phyloP scores from a whole-genome alignment of 257 asterid genomes.

The Anisodus tanguticus region DNA sequence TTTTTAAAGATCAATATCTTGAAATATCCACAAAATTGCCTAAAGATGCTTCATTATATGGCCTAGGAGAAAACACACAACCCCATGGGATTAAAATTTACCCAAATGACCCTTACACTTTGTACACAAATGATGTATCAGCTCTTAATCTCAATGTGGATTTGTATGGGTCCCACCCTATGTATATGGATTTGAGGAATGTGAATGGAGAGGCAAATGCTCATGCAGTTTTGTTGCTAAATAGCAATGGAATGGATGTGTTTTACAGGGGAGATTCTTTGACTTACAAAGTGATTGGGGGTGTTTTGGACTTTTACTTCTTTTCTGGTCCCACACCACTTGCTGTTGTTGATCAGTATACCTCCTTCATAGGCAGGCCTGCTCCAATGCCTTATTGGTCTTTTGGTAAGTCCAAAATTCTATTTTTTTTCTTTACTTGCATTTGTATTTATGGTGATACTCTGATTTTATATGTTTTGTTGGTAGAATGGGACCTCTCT shows the following conservation, averaged over 20 bases:
- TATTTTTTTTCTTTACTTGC: background rate
- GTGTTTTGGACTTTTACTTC: conserved; percentile 40
- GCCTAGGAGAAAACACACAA: conserved; percentile 89
- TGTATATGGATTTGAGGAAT: conserved; percentile 49
- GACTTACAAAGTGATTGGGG: conserved; percentile 44
- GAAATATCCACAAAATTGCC: conserved; percentile 80
- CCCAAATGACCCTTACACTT: conserved; percentile 62
- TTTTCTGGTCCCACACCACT: conserved; percentile 38
- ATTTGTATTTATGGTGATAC: no score
- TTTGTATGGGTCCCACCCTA: conserved; percentile 88
- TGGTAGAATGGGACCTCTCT: background rate
- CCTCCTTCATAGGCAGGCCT: conserved; percentile 41
- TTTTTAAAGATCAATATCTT: conserved; percentile 82
- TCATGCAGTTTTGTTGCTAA: conserved; percentile 41
- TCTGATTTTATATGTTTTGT: background rate
- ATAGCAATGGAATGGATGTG: conserved; percentile 46
- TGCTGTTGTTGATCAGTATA: conserved; percentile 41
- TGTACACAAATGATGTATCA: conserved; percentile 78
- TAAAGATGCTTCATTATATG: conserved; percentile 51
- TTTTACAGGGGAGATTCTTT: conserved; percentile 38
- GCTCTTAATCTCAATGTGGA: conserved; percentile 62
- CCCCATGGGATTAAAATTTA: conserved; percentile 59
- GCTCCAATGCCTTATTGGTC: conserved; percentile 49
- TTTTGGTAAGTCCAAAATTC: conserved; percentile 36
- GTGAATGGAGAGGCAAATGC: conserved; percentile 26